Percentiles rank a stretch among this genome's conserved stretches.
phyloP scores from a whole-genome alignment of 2,329 filamentous ascomycete genomes.

The Epichloe sylvatica region DNA sequence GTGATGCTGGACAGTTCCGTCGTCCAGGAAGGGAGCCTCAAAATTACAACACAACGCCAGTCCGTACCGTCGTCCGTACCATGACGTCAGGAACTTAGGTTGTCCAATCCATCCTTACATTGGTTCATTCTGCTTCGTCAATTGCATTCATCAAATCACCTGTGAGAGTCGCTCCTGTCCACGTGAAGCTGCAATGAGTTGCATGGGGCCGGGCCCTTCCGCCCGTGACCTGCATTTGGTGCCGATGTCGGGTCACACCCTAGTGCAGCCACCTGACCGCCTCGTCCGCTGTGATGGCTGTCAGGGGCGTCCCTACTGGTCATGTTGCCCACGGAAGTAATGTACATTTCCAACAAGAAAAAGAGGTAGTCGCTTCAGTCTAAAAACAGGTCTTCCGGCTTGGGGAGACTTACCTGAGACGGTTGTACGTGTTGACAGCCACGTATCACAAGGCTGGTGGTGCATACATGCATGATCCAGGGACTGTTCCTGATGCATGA shows the following conservation, averaged over 20 bases:
- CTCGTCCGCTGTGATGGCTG: neutral
- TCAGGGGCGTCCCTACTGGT: neutral
- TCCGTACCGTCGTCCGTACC: neutral
- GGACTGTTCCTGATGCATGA: neutral
- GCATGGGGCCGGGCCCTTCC: neutral
- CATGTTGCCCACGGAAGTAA: neutral
- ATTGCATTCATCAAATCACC: neutral
- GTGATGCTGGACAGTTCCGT: too few relatives aligned
- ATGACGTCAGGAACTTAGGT: neutral
- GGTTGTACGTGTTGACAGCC: neutral
- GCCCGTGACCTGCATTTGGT: slow-evolving; percentile 1
- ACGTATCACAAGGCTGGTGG: too few relatives aligned
- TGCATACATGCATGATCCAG: neutral
- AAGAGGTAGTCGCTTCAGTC: neutral
- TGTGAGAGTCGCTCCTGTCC: neutral
- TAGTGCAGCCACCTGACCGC: neutral
- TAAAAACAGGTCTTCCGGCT: neutral
- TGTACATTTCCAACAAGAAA: neutral
- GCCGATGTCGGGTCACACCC: slow-evolving; percentile 1
- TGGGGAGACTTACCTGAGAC: neutral
- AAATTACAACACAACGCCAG: neutral
- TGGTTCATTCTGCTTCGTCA: neutral
- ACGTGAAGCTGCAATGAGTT: neutral
- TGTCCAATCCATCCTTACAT: neutral
- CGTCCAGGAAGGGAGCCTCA: too few relatives aligned